Percentiles rank a stretch among this genome's conserved stretches.
phyloP scores from a whole-genome alignment of 2,329 filamentous ascomycete genomes.

The Monosporascus sp. region DNA sequence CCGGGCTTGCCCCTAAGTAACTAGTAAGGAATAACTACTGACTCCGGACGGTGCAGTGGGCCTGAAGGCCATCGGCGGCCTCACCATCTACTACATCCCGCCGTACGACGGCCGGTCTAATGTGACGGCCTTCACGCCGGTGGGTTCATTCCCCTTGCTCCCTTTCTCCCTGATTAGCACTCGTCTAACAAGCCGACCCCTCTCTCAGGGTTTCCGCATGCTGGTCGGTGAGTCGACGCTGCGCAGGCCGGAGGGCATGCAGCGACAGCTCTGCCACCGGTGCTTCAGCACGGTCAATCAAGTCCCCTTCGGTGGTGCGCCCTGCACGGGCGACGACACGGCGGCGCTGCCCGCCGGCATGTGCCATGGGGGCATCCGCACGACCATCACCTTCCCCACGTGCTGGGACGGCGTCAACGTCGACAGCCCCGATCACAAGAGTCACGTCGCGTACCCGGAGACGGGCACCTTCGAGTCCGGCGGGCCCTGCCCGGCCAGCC shows the following conservation, averaged over 20 bases:
- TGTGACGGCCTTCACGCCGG: slow-evolving; percentile 36
- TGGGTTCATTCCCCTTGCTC: neutral
- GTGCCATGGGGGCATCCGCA: slow-evolving; percentile 26
- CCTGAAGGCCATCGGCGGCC: slow-evolving; percentile 24
- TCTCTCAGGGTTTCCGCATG: slow-evolving; percentile 32
- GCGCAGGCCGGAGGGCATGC: slow-evolving; percentile 24
- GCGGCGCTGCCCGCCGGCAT: slow-evolving; percentile 28
- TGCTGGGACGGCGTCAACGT: slow-evolving; percentile 47
- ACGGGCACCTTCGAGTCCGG: slow-evolving; percentile 11
- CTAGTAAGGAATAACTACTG: no score
- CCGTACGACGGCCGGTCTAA: slow-evolving; percentile 21
- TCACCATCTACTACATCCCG: slow-evolving; percentile 13
- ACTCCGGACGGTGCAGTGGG: slow-evolving; percentile 4
- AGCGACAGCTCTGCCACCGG: slow-evolving; percentile 35
- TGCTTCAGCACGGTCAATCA: slow-evolving; percentile 31
- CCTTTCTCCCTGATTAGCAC: neutral
- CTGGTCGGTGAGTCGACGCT: slow-evolving; percentile 31
- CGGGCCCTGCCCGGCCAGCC: slow-evolving; percentile 15
- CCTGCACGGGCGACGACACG: slow-evolving; percentile 26
- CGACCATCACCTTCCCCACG: slow-evolving; percentile 38
- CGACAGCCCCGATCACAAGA: slow-evolving; percentile 40
- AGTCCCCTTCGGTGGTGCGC: slow-evolving; percentile 11
- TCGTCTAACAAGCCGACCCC: neutral
- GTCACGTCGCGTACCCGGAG: slow-evolving; percentile 43
- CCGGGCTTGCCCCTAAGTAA: no score